Conservation (phyloP, 1,139 yeast genomes). For the Pichia sp. region DNA sequence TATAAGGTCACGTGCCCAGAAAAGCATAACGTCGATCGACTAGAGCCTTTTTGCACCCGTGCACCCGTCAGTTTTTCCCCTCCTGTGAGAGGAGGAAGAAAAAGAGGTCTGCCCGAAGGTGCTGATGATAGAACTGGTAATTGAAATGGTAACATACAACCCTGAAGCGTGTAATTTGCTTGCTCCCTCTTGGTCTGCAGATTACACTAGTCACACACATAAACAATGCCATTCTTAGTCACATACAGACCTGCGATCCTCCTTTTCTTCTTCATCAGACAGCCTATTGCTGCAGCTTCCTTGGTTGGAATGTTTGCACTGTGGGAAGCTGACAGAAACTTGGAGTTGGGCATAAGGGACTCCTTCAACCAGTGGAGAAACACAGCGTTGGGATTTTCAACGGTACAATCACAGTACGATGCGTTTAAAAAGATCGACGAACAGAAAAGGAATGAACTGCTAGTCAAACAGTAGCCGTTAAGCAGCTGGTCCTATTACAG, state of each 20-base stretch:
- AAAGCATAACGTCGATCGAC: no score
- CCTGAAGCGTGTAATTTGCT: background rate
- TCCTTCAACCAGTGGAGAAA: slow-evolving; percentile 29
- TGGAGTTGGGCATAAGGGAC: slow-evolving; percentile 31
- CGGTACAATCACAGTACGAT: slow-evolving; percentile 28
- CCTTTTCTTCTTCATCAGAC: slow-evolving; percentile 33
- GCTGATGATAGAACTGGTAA: no score
- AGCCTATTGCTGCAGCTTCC: slow-evolving; percentile 34
- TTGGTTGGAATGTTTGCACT: slow-evolving; percentile 31
- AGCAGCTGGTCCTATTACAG: background rate
- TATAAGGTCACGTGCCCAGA: no score
- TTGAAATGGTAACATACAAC: no score
- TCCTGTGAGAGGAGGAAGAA: no score
- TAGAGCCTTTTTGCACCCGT: no score
- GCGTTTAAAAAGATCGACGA: slow-evolving; percentile 32
- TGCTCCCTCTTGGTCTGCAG: background rate
- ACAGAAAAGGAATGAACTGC: slow-evolving; percentile 26
- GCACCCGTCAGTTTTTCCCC: no score
- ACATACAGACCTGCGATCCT: slow-evolving; percentile 35
- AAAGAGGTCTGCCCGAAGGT: no score
- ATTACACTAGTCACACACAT: background rate
- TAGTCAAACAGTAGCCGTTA: slow-evolving; percentile 16
- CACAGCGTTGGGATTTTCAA: slow-evolving; percentile 31
- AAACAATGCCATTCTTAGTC: slow-evolving; percentile 28
- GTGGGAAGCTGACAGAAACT: slow-evolving; percentile 35